Conservation (phyloP, 2,329 filamentous ascomycete species). For the Fusarium heterosporum region DNA sequence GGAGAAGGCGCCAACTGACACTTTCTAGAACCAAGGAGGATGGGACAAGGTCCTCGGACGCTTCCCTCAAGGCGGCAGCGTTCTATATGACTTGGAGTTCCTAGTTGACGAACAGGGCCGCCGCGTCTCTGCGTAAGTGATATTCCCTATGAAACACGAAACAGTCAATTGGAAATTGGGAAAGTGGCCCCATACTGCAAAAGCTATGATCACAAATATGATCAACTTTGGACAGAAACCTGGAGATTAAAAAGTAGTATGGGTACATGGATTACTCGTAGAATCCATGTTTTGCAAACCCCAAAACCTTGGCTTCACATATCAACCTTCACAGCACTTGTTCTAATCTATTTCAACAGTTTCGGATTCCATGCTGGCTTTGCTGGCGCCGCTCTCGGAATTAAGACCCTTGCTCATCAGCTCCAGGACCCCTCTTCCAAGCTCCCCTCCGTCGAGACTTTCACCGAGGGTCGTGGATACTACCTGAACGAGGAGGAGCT, state of each 20-base stretch:
- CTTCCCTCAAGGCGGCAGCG: conserved; percentile 72
- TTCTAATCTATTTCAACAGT: conserved; percentile 44
- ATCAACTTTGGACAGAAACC: not conserved
- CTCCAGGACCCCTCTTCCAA: conserved; percentile 75
- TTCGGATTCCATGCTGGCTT: conserved; percentile 84
- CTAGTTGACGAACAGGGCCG: conserved; percentile 68
- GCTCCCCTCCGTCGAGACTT: conserved; percentile 63
- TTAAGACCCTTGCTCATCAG: conserved; percentile 88
- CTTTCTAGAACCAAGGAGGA: conserved; percentile 79
- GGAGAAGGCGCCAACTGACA: conserved; percentile 62
- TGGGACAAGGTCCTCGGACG: conserved; percentile 85
- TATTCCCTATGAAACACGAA: conserved; percentile 38
- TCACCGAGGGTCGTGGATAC: conserved; percentile 63
- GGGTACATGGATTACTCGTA: no score
- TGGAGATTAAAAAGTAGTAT: not conserved
- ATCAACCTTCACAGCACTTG: not conserved
- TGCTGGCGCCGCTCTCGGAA: conserved; percentile 76
- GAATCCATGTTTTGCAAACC: not conserved
- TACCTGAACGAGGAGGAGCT: conserved; percentile 78
- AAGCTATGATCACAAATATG: not conserved
- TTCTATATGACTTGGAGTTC: conserved; percentile 87
- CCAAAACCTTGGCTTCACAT: not conserved
- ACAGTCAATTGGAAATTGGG: not conserved
- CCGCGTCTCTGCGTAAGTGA: conserved; percentile 28
- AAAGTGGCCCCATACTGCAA: not conserved